Conservation (phyloP, 495 filamentous ascomycete species). For the Aspergillus bridgeri region DNA sequence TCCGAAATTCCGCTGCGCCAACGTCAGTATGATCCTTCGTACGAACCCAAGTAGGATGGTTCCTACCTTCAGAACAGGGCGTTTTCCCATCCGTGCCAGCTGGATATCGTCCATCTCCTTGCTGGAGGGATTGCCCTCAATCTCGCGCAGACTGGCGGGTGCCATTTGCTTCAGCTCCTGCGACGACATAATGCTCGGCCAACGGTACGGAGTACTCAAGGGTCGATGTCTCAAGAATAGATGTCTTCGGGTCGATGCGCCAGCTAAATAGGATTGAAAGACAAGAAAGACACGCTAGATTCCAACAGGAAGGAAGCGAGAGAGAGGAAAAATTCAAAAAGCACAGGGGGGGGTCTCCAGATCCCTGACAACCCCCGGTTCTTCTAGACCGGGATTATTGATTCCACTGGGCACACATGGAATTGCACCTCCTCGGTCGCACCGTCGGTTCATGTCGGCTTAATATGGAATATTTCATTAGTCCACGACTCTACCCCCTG, state of each 20-base stretch:
- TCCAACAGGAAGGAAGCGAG: neutral
- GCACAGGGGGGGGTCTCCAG: neutral
- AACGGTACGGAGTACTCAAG: neutral
- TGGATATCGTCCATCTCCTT: conserved; percentile 36
- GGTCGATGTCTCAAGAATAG: neutral
- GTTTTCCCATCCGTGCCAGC: conserved; percentile 49
- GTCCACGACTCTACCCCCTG: neutral
- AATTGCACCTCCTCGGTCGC: neutral
- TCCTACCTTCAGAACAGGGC: conserved; percentile 36
- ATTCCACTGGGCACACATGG: neutral
- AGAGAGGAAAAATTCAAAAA: neutral
- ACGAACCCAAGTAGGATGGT: neutral
- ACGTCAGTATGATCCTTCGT: neutral
- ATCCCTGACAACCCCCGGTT: neutral
- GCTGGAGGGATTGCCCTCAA: conserved; percentile 15
- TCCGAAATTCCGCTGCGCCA: conserved; percentile 43
- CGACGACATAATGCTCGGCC: conserved; percentile 12
- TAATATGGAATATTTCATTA: neutral
- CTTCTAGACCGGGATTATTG: neutral
- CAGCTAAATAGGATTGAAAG: neutral
- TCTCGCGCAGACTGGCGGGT: conserved; percentile 8
- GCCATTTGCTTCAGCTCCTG: conserved; percentile 14
- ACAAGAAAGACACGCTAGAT: neutral
- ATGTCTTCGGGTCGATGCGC: neutral
- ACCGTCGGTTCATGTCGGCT: neutral